Percentiles rank a stretch among this genome's conserved stretches.
Conservation (phyloP, 2,329 filamentous ascomycete genomes). For the Tolypocladium capitatum region DNA sequence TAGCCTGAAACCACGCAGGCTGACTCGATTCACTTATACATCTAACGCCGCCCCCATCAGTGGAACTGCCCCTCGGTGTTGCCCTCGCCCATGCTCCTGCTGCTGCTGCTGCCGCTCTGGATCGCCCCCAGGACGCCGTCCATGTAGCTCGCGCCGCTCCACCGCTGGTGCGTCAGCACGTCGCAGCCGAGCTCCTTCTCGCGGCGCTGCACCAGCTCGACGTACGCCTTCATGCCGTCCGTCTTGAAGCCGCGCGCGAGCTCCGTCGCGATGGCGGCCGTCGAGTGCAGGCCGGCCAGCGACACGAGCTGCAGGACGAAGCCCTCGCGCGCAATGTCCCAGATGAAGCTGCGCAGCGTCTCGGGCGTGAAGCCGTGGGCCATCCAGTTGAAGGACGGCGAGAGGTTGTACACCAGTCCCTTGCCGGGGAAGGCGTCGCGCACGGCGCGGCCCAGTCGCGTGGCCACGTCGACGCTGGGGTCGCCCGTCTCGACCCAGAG, state of each 20-base stretch:
- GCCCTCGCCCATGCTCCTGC: constrained; percentile 87
- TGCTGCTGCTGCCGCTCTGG: constrained; percentile 79
- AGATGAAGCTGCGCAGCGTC: constrained; percentile 81
- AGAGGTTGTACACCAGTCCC: constrained; percentile 91
- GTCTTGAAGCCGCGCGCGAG: constrained; percentile 71
- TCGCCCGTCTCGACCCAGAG: constrained; percentile 96
- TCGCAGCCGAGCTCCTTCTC: constrained; percentile 89
- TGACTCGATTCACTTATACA: too few relatives aligned
- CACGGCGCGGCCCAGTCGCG: constrained; percentile 64
- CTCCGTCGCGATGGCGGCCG: constrained; percentile 53
- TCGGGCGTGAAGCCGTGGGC: constrained; percentile 78
- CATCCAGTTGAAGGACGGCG: constrained; percentile 98
- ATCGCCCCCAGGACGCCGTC: constrained; percentile 84
- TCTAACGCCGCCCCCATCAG: constrained; percentile 11
- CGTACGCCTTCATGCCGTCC: constrained; percentile 93
- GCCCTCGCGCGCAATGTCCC: constrained; percentile 86
- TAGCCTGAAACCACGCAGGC: too few relatives aligned
- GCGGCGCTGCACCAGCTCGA: constrained; percentile 76
- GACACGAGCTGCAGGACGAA: constrained; percentile 58
- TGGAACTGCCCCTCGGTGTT: constrained; percentile 69
- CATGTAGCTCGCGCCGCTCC: constrained; percentile 58
- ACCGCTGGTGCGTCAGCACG: constrained; percentile 90
- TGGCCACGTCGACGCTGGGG: constrained; percentile 66
- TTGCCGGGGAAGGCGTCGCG: constrained; percentile 59
- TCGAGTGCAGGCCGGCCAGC: constrained; percentile 53